Evolutionary conservation across 805 yeast genomes (phyloP), one percentile per base, ranked within the genome.

Genomic region (Candida dajiaensis): DNA sequence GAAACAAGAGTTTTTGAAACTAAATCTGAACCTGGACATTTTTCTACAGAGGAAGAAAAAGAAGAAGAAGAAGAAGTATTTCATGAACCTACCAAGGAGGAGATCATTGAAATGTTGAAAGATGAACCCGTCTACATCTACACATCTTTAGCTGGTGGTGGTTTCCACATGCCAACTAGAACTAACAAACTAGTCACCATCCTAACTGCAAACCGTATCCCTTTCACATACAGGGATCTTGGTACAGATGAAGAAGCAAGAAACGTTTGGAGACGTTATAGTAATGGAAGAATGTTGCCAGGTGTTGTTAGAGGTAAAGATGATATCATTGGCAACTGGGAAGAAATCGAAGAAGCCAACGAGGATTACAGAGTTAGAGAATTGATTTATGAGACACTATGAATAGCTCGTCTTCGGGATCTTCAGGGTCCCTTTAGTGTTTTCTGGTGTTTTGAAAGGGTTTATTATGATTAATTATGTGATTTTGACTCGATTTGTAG

Each of bases 171-270:
- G 64, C 78, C 82, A 52, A 76, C 83, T 15, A 72, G 90, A 55
- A 89, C 96, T 15, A 86, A 85, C 58, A 71, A 95, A 46, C 66
- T 90, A 47, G 77, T 76, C 12, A 83, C 89, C 0, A 86, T 89
- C 45, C 71, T 89, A 44, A 75, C 79, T 36, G 95, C 90, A 4
- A 85, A 89, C 62, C 75, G 80, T 41, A 69, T 89, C 43, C 72
- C 77, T 48, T 86, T 80, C 61, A 75, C 78, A 26, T 76, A 79
- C 60, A 78, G 85, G 48, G 97, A 89, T 61, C 67, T 89, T 44
- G 96, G 96, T 6, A 88, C 96, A 0, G 95, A 89, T 61, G 89
- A 81, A 43, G 84, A 81, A 50, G 96, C 96, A 15, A 81, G 89
- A 63, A 77, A 80, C 56, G 76, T 88, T 23, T 89, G 97, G 97